A percentile compares a stretch with the other conserved stretches of the same genome.
phyloP scores from a whole-genome alignment of 2,329 filamentous ascomycete genomes.

The Tolypocladium album region DNA sequence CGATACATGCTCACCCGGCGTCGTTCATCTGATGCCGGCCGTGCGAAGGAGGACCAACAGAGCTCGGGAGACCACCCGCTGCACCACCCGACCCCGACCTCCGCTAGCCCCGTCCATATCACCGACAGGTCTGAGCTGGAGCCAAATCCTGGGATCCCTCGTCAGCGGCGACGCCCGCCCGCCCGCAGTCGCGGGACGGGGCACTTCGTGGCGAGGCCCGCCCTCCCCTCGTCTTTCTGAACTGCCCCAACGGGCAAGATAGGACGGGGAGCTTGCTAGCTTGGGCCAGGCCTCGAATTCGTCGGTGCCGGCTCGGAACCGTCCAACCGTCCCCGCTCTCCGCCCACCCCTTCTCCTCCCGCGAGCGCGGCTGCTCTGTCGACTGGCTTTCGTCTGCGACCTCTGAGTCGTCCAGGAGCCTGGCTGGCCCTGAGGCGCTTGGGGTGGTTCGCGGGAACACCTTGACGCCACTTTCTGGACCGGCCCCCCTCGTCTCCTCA shows the following conservation, averaged over 20 bases:
- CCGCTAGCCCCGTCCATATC: neutral
- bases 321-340: neutral
- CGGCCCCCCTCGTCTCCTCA: neutral
- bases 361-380: neutral
- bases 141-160: neutral
- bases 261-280: neutral
- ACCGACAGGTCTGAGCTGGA: neutral
- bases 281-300: neutral
- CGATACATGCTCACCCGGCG: neutral
- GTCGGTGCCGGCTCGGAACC: neutral
- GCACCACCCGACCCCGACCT: neutral
- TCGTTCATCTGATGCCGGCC: neutral
- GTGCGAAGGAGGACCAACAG: neutral
- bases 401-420: neutral
- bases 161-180: neutral
- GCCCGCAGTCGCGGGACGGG: neutral
- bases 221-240: neutral
- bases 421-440: neutral
- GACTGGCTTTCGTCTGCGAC: neutral
- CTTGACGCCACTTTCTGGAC: neutral
- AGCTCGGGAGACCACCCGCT: neutral
- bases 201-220: neutral
- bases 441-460: neutral
- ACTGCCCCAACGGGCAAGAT: neutral
- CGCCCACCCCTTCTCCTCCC: neutral